phyloP scores from a whole-genome alignment of 352 stramenopile species.

The Phytophthora quininea region DNA sequence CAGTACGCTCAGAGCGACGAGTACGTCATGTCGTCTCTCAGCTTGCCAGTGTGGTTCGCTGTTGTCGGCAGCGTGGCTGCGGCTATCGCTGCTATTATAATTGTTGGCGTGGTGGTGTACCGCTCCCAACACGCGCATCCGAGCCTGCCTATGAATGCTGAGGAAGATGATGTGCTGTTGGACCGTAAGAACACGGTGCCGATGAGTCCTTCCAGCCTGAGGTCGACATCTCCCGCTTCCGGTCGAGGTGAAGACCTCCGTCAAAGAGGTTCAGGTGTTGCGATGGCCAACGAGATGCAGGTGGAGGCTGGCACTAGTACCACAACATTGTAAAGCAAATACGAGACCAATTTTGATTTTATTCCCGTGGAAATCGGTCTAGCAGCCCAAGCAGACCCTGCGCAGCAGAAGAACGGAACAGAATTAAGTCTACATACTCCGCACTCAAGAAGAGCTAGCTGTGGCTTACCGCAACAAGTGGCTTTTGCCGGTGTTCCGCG shows the following conservation, averaged over 20 bases:
- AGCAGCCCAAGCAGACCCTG: constrained; percentile 49
- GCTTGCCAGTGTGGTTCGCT: constrained; percentile 50
- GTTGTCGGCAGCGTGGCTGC: constrained; percentile 69
- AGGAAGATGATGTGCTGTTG: constrained; percentile 46
- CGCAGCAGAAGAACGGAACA: not conserved
- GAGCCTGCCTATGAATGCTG: constrained; percentile 19
- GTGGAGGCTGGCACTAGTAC: constrained; percentile 28
- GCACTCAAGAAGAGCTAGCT: not conserved
- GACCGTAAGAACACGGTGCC: not conserved
- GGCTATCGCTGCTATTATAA: constrained; percentile 49
- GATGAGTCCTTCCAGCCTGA: constrained; percentile 18
- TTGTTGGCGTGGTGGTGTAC: constrained; percentile 57
- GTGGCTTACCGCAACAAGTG: constrained; percentile 46
- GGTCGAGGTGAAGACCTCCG: constrained; percentile 27
- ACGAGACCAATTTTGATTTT: constrained; percentile 18
- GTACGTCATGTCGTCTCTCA: constrained; percentile 66
- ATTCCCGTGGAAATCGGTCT: not conserved
- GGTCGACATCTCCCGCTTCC: constrained; percentile 22
- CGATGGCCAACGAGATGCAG: constrained; percentile 11
- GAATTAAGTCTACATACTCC: not conserved
- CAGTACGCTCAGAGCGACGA: constrained; percentile 59
- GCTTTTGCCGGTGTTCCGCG: constrained; percentile 45
- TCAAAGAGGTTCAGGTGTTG: constrained; percentile 23
- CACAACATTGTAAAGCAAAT: constrained; percentile 27
- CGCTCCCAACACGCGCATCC: constrained; percentile 43